phyloP scores from a whole-genome alignment of 2,329 filamentous ascomycete species.

The Penicillium sp. region DNA sequence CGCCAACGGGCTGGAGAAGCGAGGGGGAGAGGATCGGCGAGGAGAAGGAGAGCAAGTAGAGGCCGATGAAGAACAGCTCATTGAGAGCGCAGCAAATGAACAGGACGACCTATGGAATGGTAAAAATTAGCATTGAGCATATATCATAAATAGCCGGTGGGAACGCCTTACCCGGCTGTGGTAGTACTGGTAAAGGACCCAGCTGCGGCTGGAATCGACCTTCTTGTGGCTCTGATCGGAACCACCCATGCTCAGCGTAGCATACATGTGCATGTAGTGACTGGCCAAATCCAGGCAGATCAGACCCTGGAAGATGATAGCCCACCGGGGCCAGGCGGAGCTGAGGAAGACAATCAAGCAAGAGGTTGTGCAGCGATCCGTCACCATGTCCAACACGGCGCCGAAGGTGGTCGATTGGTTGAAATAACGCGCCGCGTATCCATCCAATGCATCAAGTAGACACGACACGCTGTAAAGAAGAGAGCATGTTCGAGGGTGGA shows the following conservation, averaged over 20 bases:
- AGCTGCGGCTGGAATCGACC: constrained; percentile 84
- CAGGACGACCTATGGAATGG: constrained; percentile 72
- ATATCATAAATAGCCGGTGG: not conserved
- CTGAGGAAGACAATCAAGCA: constrained; percentile 94
- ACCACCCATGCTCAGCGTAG: constrained; percentile 86
- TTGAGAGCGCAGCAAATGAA: constrained; percentile 91
- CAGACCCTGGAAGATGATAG: constrained; percentile 90
- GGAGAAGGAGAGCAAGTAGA: constrained; percentile 97
- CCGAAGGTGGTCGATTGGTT: constrained; percentile 95
- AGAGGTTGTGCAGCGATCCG: constrained; percentile 93
- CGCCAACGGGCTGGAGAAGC: constrained; percentile 69
- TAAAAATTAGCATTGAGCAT: constrained; percentile 7
- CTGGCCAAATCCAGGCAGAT: constrained; percentile 93
- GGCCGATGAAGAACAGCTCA: constrained; percentile 96
- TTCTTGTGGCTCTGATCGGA: constrained; percentile 86
- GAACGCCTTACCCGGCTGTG: constrained; percentile 79
- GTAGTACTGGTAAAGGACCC: constrained; percentile 93
- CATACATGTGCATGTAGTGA: constrained; percentile 99
- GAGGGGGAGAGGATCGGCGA: constrained; percentile 87
- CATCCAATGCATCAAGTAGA: constrained; percentile 92
- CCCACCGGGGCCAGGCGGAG: constrained; percentile 92
- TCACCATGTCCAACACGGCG: constrained; percentile 98
- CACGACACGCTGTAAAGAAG: constrained; percentile 87
- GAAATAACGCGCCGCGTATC: constrained; percentile 84
- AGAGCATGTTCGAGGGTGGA: constrained; percentile 95